Percentiles rank a stretch among this genome's conserved stretches.
These are phyloP conservation scores for Nakazawaea siamensis DNA, from an alignment of 805 yeast genomes.

Conservation along the genomic window DNA sequence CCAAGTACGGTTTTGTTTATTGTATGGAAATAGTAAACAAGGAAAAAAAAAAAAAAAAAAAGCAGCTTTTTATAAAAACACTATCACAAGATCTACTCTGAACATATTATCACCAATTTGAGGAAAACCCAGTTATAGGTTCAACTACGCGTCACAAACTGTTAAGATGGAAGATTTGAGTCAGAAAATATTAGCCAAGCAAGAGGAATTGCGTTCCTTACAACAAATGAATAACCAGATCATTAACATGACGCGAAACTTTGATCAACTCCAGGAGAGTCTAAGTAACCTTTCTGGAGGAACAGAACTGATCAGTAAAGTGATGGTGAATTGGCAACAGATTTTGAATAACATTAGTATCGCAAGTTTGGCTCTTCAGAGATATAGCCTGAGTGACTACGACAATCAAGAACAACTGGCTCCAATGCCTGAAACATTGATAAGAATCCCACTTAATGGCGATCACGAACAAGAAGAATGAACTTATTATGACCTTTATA, in stretches of 20 bases:
- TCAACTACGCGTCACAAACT: too few species aligned
- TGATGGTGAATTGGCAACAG: slow-evolving; percentile 59
- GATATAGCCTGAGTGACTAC: slow-evolving; percentile 33
- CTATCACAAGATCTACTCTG: too few species aligned
- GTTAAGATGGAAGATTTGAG: slow-evolving; percentile 12
- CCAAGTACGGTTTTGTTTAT: not conserved
- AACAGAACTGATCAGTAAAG: slow-evolving; percentile 48
- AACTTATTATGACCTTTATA: not conserved
- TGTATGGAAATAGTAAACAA: not conserved
- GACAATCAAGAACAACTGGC: slow-evolving; percentile 24
- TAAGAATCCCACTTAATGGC: slow-evolving; percentile 42
- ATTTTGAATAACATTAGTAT: slow-evolving; percentile 52
- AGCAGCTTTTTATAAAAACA: not conserved
- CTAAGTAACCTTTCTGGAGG: slow-evolving; percentile 46
- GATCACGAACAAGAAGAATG: slow-evolving; percentile 23
- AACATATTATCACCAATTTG: too few species aligned
- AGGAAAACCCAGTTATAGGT: too few species aligned
- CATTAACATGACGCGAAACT: slow-evolving; percentile 31
- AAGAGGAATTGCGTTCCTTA: slow-evolving; percentile 41
- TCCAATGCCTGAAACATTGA: slow-evolving; percentile 60
- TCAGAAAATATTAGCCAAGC: slow-evolving; percentile 33
- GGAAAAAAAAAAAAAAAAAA: not conserved
- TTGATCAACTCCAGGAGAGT: slow-evolving; percentile 40
- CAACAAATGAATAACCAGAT: slow-evolving; percentile 41
- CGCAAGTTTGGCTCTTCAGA: slow-evolving; percentile 45